phyloP scores from a whole-genome alignment of 495 filamentous ascomycete species.

The Astrothelium subdiscretum region DNA sequence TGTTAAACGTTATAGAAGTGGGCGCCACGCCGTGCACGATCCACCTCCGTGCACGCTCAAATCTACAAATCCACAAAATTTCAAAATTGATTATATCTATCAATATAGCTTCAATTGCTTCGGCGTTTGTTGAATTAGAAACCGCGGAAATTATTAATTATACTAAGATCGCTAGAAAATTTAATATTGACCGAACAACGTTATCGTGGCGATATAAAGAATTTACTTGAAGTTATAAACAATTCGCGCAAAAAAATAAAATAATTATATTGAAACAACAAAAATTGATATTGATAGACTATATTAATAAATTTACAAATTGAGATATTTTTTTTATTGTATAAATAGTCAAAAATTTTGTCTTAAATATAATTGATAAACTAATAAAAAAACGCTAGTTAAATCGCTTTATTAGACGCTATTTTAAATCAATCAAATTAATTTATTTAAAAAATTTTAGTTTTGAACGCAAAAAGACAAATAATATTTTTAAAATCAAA shows the following conservation, averaged over 20 bases:
- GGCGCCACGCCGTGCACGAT: not conserved
- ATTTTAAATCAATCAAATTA: not conserved
- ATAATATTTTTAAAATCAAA: not conserved
- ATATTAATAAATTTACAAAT: not conserved
- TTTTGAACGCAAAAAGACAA: not conserved
- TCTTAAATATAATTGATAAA: not conserved
- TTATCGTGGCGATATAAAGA: not conserved
- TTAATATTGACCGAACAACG: not conserved
- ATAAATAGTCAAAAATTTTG: not conserved
- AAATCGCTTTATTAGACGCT: not conserved
- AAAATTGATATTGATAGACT: not conserved
- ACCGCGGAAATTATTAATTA: not conserved
- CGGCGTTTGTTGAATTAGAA: not conserved
- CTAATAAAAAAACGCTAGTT: not conserved
- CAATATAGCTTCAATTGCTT: not conserved
- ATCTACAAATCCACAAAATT: not conserved
- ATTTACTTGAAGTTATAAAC: not conserved
- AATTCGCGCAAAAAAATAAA: not conserved
- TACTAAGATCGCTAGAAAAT: not conserved
- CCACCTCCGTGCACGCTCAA: not conserved
- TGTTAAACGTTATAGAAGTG: not conserved
- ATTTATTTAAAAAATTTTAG: not conserved
- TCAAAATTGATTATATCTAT: not conserved
- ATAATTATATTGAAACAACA: not conserved
- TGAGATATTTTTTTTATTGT: not conserved